These are phyloP conservation scores for Scleroderma bovista DNA, from an alignment of 768 basidiomycete species.

Conservation along the genomic window DNA sequence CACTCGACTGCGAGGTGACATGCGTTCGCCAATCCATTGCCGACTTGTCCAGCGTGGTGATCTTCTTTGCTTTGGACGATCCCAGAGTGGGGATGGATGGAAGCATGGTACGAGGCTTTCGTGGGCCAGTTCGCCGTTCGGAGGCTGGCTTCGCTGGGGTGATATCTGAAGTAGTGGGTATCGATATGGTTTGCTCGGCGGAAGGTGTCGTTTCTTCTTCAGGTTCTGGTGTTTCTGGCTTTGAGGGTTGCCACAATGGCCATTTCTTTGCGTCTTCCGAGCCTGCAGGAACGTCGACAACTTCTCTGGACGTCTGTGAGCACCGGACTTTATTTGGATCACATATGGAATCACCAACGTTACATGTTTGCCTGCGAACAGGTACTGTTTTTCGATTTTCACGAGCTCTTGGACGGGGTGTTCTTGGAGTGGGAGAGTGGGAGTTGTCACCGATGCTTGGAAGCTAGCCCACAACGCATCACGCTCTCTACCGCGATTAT, in stretches of 20 bases:
- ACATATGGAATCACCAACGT: slow-evolving; percentile 43
- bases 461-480: slow-evolving; percentile 65
- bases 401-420: slow-evolving; percentile 39
- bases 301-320: slow-evolving; percentile 46
- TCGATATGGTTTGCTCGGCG: neutral
- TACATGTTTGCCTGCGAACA: slow-evolving; percentile 74
- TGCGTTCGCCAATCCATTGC: slow-evolving; percentile 83
- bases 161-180: neutral
- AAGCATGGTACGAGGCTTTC: slow-evolving; percentile 57
- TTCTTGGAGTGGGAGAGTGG: slow-evolving; percentile 13
- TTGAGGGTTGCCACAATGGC: slow-evolving; percentile 44
- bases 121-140: slow-evolving; percentile 53
- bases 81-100: slow-evolving; percentile 45
- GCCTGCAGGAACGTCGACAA: slow-evolving; percentile 65
- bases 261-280: slow-evolving; percentile 75
- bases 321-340: neutral
- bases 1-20: slow-evolving; percentile 38
- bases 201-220: slow-evolving; percentile 5
- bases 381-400: slow-evolving; percentile 62
- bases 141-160: slow-evolving; percentile 1
- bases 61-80: slow-evolving; percentile 59
- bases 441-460: slow-evolving; percentile 49
- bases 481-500: slow-evolving; percentile 40
- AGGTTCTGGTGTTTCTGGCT: slow-evolving; percentile 3
- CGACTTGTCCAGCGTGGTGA: slow-evolving; percentile 81